These are phyloP conservation scores for Crithidia acanthocephali DNA, from an alignment of 208 protist species.

Conservation along the genomic window DNA sequence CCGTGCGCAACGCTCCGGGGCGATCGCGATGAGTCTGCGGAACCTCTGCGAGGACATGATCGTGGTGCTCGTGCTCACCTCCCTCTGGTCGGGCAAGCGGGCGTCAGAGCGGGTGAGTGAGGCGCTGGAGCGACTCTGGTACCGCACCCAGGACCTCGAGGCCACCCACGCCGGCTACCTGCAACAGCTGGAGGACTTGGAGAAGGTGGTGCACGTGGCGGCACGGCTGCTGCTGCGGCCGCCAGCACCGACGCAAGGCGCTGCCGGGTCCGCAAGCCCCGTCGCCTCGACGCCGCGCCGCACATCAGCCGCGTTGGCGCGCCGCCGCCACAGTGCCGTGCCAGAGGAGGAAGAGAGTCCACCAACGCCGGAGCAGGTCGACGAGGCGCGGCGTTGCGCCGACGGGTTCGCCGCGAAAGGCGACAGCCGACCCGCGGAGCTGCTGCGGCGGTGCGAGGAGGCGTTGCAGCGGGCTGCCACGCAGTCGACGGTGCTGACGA, in stretches of 20 bases:
- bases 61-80: slow-evolving; percentile 48
- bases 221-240: slow-evolving; percentile 18
- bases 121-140: slow-evolving; percentile 47
- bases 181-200: slow-evolving; percentile 22
- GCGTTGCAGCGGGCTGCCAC: slow-evolving; percentile 2
- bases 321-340: neutral
- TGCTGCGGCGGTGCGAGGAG: slow-evolving; percentile 20
- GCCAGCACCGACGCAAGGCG: neutral
- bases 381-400: slow-evolving; percentile 20
- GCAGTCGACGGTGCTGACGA: slow-evolving; percentile 26
- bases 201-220: slow-evolving; percentile 20
- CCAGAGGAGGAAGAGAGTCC: neutral
- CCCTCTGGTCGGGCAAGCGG: slow-evolving; percentile 45
- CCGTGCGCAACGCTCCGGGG: slow-evolving; percentile 9
- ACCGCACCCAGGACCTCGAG: slow-evolving; percentile 24
- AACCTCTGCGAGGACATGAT: slow-evolving; percentile 54
- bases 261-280: neutral
- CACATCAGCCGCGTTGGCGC: slow-evolving; percentile 6
- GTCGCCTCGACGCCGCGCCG: neutral
- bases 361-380: slow-evolving; percentile 10
- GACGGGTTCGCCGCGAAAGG: slow-evolving; percentile 21
- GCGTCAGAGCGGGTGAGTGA: slow-evolving; percentile 45
- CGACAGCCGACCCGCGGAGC: slow-evolving; percentile 13
- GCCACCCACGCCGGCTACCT: slow-evolving; percentile 10
- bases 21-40: slow-evolving; percentile 27